Evolutionary conservation across 352 stramenopile genomes (phyloP).

Genomic region (Phytophthora multivora): DNA sequence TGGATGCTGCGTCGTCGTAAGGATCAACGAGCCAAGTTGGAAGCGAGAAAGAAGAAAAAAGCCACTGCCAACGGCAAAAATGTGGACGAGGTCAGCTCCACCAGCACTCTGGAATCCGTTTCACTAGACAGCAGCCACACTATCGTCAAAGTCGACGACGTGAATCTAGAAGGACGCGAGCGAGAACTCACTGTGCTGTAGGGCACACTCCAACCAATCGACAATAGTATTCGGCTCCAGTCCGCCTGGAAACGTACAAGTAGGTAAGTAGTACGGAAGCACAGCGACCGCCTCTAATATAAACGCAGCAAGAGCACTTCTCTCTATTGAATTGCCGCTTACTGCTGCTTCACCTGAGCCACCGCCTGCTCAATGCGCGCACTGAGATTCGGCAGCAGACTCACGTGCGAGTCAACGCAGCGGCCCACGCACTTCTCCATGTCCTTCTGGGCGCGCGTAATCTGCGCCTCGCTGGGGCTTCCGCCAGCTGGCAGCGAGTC

Average conservation of each 20-base stretch:
- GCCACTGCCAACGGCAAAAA: not conserved
- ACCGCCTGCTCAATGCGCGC: conserved; percentile 78
- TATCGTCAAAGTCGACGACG: conserved; percentile 18
- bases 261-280: conserved; percentile 1
- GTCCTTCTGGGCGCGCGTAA: conserved; percentile 67
- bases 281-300: not conserved
- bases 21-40: conserved; percentile 63
- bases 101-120: conserved; percentile 22
- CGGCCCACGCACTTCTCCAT: conserved; percentile 76
- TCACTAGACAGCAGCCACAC: conserved; percentile 35
- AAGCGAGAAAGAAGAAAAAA: conserved; percentile 42
- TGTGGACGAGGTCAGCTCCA: conserved; percentile 20
- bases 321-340: conserved; percentile 26
- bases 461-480: conserved; percentile 72
- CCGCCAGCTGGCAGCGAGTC: conserved; percentile 64
- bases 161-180: conserved; percentile 23
- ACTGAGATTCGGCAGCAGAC: conserved; percentile 73
- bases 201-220: not conserved
- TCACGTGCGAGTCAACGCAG: conserved; percentile 81
- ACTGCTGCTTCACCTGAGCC: conserved; percentile 68
- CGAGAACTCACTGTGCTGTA: conserved; percentile 40
- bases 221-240: conserved; percentile 9
- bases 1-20: conserved; percentile 86
- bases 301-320: conserved; percentile 4
- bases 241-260: not conserved